A percentile compares a stretch with the other conserved stretches of the same genome.
These are phyloP conservation scores for Stereum hirsutum DNA, from an alignment of 1,284 basidiomycete genomes.

Conservation along the genomic window DNA sequence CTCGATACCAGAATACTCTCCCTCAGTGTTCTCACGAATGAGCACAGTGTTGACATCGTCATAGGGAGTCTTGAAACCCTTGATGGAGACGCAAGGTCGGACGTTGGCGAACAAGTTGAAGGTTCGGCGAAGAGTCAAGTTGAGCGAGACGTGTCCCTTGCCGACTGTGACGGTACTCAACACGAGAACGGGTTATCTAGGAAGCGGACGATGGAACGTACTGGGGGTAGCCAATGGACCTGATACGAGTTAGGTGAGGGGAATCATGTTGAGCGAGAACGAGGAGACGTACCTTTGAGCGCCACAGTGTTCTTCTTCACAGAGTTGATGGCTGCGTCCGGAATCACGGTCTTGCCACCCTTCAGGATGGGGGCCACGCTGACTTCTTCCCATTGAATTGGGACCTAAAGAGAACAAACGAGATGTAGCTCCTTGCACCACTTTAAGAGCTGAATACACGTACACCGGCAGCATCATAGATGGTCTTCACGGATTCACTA, in stretches of 20 bases:
- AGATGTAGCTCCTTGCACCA: no score
- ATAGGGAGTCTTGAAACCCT: conserved; percentile 97
- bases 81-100: conserved; percentile 91
- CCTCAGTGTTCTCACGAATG: conserved; percentile 99
- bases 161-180: conserved; percentile 55
- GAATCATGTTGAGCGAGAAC: conserved; percentile 1
- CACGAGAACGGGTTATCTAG: not conserved
- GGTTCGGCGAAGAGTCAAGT: conserved; percentile 92
- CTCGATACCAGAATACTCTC: conserved; percentile 99
- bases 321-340: conserved; percentile 83
- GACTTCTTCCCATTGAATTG: conserved; percentile 98
- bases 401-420: conserved; percentile 65
- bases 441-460: no score
- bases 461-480: conserved; percentile 85
- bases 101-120: conserved; percentile 99
- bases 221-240: conserved; percentile 93
- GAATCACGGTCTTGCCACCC: conserved; percentile 95
- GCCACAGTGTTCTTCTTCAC: conserved; percentile 98
- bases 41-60: conserved; percentile 97
- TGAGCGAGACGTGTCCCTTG: conserved; percentile 98
- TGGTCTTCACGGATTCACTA: conserved; percentile 90
- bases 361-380: conserved; percentile 92
- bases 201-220: conserved; percentile 28
- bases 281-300: conserved; percentile 71
- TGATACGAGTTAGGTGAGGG: conserved; percentile 20